These are phyloP conservation scores for Geotrichum siamense DNA, from an alignment of 1,139 yeast genomes.

Conservation along the genomic window DNA sequence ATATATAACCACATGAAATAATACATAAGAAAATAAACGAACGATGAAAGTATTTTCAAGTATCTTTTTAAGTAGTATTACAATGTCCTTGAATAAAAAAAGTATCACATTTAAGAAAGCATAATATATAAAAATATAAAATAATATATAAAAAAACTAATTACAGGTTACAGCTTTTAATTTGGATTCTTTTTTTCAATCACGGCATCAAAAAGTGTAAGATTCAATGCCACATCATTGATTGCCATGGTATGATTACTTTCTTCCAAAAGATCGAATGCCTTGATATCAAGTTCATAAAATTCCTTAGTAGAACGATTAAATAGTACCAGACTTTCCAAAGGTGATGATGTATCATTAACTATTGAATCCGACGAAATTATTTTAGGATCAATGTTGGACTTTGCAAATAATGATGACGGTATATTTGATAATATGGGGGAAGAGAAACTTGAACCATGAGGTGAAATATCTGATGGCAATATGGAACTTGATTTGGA, in stretches of 20 bases:
- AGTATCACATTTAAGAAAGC: too few species aligned
- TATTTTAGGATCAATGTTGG: conserved; percentile 2
- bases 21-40: too few species aligned
- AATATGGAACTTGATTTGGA: not conserved
- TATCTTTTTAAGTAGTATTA: too few species aligned
- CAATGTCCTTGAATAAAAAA: too few species aligned
- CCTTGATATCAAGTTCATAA: conserved; percentile 36
- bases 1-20: too few species aligned
- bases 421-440: conserved; percentile 6
- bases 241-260: conserved; percentile 44
- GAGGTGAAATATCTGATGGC: not conserved
- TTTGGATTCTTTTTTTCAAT: conserved; percentile 60
- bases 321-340: conserved; percentile 32
- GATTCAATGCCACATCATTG: conserved; percentile 63
- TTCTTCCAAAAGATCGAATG: conserved; percentile 67
- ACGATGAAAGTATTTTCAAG: too few species aligned
- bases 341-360: not conserved
- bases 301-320: conserved; percentile 33
- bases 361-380: not conserved
- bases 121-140: too few species aligned
- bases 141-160: too few species aligned
- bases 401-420: conserved; percentile 10
- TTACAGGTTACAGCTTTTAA: not conserved
- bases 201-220: conserved; percentile 69
- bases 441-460: not conserved